Evolutionary conservation across 257 asterid species (phyloP).

Genomic region (Rehmannia glutinosa): DNA sequence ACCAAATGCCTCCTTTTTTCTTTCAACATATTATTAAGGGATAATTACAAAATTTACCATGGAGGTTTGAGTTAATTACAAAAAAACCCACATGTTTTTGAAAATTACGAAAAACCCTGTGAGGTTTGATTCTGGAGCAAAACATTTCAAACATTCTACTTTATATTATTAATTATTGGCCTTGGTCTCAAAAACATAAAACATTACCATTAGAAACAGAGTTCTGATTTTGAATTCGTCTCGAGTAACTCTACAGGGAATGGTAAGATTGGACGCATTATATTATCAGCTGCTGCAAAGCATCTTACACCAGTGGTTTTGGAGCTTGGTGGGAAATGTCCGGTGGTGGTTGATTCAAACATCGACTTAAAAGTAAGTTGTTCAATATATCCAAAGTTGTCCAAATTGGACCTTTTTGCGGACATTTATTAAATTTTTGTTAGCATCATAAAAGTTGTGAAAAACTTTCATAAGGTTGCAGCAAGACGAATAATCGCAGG

Average conservation of each 20-base stretch:
- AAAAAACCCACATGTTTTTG: too few species aligned
- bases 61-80: too few species aligned
- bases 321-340: conserved; percentile 96
- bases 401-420: too few species aligned
- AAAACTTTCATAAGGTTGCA: conserved; percentile 78
- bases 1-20: too few species aligned
- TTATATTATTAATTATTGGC: background rate
- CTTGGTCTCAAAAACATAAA: background rate
- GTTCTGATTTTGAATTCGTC: background rate
- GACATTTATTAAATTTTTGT: too few species aligned
- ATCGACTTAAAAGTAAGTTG: conserved; percentile 49
- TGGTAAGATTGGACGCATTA: conserved; percentile 69
- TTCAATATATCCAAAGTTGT: too few species aligned
- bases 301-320: conserved; percentile 84
- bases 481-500: conserved; percentile 75
- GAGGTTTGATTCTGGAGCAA: too few species aligned
- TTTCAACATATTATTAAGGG: too few species aligned
- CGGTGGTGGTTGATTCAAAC: conserved; percentile 66
- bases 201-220: background rate
- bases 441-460: background rate
- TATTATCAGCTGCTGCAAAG: conserved; percentile 82
- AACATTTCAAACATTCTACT: too few species aligned
- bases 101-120: too few species aligned
- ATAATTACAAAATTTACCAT: too few species aligned
- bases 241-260: conserved; percentile 43